Evolutionary conservation across 495 filamentous ascomycete genomes (phyloP), one percentile per base, ranked within the genome.

Genomic region (Penicillium pulvis): DNA sequence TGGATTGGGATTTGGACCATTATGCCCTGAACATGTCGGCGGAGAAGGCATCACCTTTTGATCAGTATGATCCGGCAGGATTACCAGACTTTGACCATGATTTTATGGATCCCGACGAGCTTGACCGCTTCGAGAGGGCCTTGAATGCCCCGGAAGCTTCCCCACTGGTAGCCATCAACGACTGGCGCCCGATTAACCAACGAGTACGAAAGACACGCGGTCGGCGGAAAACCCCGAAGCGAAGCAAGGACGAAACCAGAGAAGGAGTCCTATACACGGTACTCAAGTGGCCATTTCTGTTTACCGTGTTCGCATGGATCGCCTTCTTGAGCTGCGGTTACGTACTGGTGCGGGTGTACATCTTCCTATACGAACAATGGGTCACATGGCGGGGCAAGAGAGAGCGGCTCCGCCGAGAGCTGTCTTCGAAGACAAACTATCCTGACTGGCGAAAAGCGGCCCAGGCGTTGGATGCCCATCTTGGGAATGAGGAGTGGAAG

Each of bases 191-290:
- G 2, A 83, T 95, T 28, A 83, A 86, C 53, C 83, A 90, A 61
- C 83, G 81, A 31, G 81, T 90, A 6, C 77, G 82, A n/a, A 74
- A 76, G 51, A 75, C 70, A 51, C 71, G 76, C 16, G 67, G 70
- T 26, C 74, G 78, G 33, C 74, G 75, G 57, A 80, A 78, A 56
- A 60, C 59, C 20, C 74, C 74, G 9, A 72, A 68, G 58, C 79
- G 89, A 51, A 87, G 85, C 52, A 90, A 85, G 59, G 94, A 98
- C 70, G 94, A 98, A 73, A 97, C 93, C 3, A 79, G 94, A 49
- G 94, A 98, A 74, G 94, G 94, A 0, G 91, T 93, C 63, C 81
- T 95, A 14, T 98, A 98, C 70, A 82, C 81, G 2, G 66, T 98
- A 26, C 75, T 96, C 46, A 96, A 97, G 71, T 97, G 92, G 91